phyloP scores from a whole-genome alignment of 768 basidiomycete genomes.

The Clavaria fumosa region DNA sequence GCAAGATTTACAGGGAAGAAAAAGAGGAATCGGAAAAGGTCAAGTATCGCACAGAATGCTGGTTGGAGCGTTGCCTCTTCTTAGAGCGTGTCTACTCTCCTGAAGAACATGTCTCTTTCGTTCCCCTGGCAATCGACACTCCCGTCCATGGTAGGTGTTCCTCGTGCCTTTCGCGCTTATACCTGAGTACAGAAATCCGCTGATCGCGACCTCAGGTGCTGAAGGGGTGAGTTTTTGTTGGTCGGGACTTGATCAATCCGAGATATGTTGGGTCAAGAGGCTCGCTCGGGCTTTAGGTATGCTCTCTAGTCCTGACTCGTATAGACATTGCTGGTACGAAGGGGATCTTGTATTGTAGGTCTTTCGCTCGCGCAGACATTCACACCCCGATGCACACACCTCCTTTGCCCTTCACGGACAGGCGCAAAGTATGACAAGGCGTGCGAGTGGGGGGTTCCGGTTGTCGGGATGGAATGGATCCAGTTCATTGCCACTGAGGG shows the following conservation, averaged over 20 bases:
- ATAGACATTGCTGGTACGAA: too few species aligned
- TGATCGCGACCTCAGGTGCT: slow-evolving; percentile 26
- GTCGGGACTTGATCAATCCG: slow-evolving; percentile 62
- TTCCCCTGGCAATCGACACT: slow-evolving; percentile 39
- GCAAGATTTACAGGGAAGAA: slow-evolving; percentile 48
- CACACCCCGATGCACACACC: slow-evolving; percentile 57
- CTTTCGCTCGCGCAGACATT: slow-evolving; percentile 40
- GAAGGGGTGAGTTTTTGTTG: slow-evolving; percentile 45
- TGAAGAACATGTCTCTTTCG: slow-evolving; percentile 56
- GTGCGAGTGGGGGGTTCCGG: slow-evolving; percentile 58
- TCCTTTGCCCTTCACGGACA: slow-evolving; percentile 55
- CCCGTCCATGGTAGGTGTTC: slow-evolving; percentile 40
- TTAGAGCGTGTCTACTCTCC: slow-evolving; percentile 55
- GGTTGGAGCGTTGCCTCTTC: slow-evolving; percentile 78
- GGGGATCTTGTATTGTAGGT: slow-evolving; percentile 32
- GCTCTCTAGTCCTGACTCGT: too few species aligned
- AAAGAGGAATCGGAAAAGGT: slow-evolving; percentile 26
- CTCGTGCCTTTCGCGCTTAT: not conserved
- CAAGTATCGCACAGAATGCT: slow-evolving; percentile 81
- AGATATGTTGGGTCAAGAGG: slow-evolving; percentile 48
- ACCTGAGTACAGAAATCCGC: not conserved
- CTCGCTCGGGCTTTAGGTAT: slow-evolving; percentile 55
- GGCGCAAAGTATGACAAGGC: slow-evolving; percentile 75
- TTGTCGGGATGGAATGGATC: slow-evolving; percentile 63
- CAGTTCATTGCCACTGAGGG: slow-evolving; percentile 40